A percentile compares a stretch with the other conserved stretches of the same genome.
Evolutionary conservation across 1,284 basidiomycete genomes (phyloP).

Genomic region (Chalciporus piperatoides): DNA sequence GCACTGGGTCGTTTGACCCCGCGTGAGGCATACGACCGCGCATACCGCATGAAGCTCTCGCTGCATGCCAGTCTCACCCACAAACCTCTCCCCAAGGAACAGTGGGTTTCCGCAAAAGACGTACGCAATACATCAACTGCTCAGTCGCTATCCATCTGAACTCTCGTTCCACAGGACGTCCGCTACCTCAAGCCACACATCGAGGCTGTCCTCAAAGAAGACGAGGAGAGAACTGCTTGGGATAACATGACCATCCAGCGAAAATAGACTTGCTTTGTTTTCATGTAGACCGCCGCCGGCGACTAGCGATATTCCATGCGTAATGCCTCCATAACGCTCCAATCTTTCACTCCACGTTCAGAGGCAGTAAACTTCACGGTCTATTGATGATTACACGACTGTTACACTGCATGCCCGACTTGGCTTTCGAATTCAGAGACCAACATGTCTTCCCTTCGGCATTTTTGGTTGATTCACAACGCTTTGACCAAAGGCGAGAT

Average conservation of each 20-base stretch:
- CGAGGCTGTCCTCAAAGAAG: conserved; percentile 71
- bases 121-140: conserved; percentile 39
- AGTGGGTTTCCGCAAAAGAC: conserved; percentile 80
- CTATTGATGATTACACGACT: conserved; percentile 13
- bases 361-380: not conserved
- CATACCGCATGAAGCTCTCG: conserved; percentile 85
- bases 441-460: conserved; percentile 1
- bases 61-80: conserved; percentile 73
- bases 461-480: conserved; percentile 34
- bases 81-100: conserved; percentile 77
- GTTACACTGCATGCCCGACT: conserved; percentile 9
- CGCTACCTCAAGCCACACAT: conserved; percentile 89
- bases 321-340: conserved; percentile 8
- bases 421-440: not conserved
- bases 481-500: conserved; percentile 80
- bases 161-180: conserved; percentile 60
- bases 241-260: conserved; percentile 69
- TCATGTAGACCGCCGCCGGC: conserved; percentile 22
- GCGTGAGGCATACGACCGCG: conserved; percentile 86
- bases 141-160: conserved; percentile 1
- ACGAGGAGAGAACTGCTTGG: conserved; percentile 80
- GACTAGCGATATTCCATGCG: conserved; percentile 17
- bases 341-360: not conserved
- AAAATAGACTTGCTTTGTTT: conserved; percentile 44
- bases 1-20: conserved; percentile 81